phyloP scores from a whole-genome alignment of 306 rosid genomes.

The Datisca glomerata region DNA sequence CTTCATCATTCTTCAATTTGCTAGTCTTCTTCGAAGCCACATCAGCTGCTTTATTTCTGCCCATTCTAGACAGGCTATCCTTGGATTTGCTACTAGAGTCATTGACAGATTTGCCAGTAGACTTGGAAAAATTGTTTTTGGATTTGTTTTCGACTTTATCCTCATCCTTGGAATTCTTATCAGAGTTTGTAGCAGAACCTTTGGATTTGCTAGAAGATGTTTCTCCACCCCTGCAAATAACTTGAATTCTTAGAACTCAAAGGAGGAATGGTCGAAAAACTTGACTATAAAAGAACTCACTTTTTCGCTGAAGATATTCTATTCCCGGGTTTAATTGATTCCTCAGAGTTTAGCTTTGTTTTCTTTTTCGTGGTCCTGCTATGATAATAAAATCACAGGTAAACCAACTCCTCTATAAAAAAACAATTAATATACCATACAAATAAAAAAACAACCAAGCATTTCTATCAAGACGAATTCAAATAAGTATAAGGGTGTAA shows the following conservation, averaged over 20 bases:
- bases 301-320: conserved; percentile 29
- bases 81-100: background rate
- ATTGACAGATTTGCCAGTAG: background rate
- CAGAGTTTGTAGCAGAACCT: conserved; percentile 26
- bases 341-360: conserved; percentile 29
- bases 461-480: too few relatives aligned
- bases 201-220: conserved; percentile 54
- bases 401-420: too few relatives aligned
- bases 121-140: conserved; percentile 21
- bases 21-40: conserved; percentile 23
- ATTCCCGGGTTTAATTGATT: conserved; percentile 32
- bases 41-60: conserved; percentile 25
- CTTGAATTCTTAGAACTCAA: conserved; percentile 6
- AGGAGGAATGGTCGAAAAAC: too few relatives aligned
- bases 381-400: background rate
- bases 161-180: conserved; percentile 22
- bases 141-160: conserved; percentile 31
- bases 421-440: too few relatives aligned
- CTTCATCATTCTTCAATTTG: conserved; percentile 36
- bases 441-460: too few relatives aligned
- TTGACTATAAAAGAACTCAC: too few relatives aligned
- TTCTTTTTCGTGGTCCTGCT: conserved; percentile 60
- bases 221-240: conserved; percentile 38
- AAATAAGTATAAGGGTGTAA: too few relatives aligned
- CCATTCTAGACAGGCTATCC: background rate